A percentile compares a stretch with the other conserved stretches of the same genome.
Conservation (phyloP, 2,329 filamentous ascomycete species). For the Ceratocystis smalleyi region DNA sequence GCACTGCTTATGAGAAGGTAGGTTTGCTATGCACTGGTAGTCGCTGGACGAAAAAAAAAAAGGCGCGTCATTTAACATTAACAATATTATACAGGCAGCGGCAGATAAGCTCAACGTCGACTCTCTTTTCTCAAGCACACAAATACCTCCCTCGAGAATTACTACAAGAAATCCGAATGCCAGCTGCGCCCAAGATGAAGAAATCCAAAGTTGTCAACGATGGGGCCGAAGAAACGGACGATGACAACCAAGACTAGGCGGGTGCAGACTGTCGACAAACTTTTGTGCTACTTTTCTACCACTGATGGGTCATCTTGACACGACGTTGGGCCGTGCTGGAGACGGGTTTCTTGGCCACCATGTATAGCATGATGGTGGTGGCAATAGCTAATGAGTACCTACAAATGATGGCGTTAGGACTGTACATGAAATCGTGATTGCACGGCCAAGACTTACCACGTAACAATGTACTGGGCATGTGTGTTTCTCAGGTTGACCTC, state of each 20-base stretch:
- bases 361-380: conserved; percentile 89
- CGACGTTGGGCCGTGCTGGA: conserved; percentile 50
- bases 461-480: conserved; percentile 96
- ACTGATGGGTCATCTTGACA: conserved; percentile 60
- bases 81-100: conserved; percentile 48
- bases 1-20: conserved; percentile 71
- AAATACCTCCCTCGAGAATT: conserved; percentile 68
- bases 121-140: conserved; percentile 72
- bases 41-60: not conserved
- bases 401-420: conserved; percentile 2
- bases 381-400: conserved; percentile 78
- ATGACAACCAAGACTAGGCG: conserved; percentile 23
- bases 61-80: conserved; percentile 20
- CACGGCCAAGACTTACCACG: conserved; percentile 51
- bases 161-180: conserved; percentile 66
- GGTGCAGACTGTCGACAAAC: conserved; percentile 21
- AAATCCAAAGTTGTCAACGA: conserved; percentile 24
- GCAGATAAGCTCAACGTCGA: conserved; percentile 53
- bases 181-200: conserved; percentile 37
- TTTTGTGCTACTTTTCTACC: conserved; percentile 32
- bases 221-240: conserved; percentile 29
- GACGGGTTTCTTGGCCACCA: conserved; percentile 79
- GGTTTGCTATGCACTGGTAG: conserved; percentile 23
- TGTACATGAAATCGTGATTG: not conserved
- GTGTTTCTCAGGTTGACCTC: conserved; percentile 93